A percentile compares a stretch with the other conserved stretches of the same genome.
phyloP scores from a whole-genome alignment of 345 rosid genomes.

The Arabis hirsuta region DNA sequence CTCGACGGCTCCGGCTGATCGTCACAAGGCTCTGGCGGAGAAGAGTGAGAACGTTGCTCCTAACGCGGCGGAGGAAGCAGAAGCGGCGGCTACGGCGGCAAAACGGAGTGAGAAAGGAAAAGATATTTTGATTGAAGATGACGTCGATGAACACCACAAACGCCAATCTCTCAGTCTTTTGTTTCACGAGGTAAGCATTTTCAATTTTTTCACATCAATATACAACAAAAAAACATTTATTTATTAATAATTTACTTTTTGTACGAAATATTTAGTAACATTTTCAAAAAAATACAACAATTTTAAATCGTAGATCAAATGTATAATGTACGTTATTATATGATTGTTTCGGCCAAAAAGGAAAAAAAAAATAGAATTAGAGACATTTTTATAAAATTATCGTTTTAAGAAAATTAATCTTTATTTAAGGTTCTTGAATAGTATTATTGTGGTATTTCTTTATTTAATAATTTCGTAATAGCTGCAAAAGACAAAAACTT shows the following conservation, averaged over 20 bases:
- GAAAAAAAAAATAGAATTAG: background rate
- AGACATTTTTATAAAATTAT: background rate
- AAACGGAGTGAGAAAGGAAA: conserved; percentile 45
- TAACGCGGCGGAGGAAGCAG: conserved; percentile 24
- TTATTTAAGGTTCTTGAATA: too few relatives aligned
- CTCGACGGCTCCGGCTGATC: conserved; percentile 16
- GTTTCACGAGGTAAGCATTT: conserved; percentile 44
- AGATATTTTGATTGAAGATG: conserved; percentile 44
- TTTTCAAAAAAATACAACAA: too few relatives aligned
- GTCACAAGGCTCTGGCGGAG: background rate
- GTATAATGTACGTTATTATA: background rate
- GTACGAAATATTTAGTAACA: background rate
- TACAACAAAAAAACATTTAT: background rate
- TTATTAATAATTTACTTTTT: background rate
- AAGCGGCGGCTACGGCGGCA: conserved; percentile 16
- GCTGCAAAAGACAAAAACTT: conserved; percentile 4
- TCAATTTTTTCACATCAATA: background rate
- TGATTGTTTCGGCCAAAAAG: background rate
- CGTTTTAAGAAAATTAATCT: too few relatives aligned
- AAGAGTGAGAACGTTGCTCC: conserved; percentile 11
- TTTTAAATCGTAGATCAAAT: too few relatives aligned
- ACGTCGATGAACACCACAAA: conserved; percentile 26
- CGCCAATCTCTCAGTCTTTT: conserved; percentile 44
- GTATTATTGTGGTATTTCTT: background rate
- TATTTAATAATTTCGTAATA: background rate